Conservation (phyloP, 352 stramenopile genomes). For the Pythium oligandrum region DNA sequence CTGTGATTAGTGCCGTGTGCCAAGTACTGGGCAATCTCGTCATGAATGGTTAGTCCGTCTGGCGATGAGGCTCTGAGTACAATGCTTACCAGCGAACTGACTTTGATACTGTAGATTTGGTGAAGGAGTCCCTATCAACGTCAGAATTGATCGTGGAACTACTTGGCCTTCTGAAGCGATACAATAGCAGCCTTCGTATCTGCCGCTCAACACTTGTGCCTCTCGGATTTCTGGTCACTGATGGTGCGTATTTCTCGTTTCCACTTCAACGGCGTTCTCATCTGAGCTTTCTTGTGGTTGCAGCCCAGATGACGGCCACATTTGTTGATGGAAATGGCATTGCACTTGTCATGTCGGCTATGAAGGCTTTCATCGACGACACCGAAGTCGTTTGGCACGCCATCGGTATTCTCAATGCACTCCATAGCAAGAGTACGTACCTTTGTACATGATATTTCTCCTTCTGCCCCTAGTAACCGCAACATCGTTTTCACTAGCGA, state of each 20-base stretch:
- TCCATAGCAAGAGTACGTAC: conserved; percentile 46
- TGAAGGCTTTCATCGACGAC: conserved; percentile 51
- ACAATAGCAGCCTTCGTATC: conserved; percentile 40
- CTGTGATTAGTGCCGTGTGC: conserved; percentile 56
- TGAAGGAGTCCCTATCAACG: conserved; percentile 62
- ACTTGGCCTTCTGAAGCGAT: conserved; percentile 50
- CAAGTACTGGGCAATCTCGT: conserved; percentile 63
- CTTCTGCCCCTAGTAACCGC: not conserved
- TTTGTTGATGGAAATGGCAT: conserved; percentile 69
- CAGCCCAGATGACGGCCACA: conserved; percentile 42
- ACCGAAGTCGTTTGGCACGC: conserved; percentile 74
- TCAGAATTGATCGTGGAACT: conserved; percentile 48
- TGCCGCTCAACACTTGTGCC: conserved; percentile 45
- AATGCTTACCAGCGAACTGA: not conserved
- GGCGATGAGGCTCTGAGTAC: not conserved
- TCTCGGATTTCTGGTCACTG: conserved; percentile 63
- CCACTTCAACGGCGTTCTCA: not conserved
- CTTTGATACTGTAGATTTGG: conserved; percentile 30
- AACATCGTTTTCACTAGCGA: conserved; percentile 13
- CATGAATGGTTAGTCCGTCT: conserved; percentile 51
- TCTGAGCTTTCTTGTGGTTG: not conserved
- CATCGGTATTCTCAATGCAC: conserved; percentile 59
- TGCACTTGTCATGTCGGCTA: conserved; percentile 36
- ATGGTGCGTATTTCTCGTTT: conserved; percentile 24
- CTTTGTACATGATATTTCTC: not conserved